phyloP scores from a whole-genome alignment of 1,284 basidiomycete genomes.

The Puccinia hordei region DNA sequence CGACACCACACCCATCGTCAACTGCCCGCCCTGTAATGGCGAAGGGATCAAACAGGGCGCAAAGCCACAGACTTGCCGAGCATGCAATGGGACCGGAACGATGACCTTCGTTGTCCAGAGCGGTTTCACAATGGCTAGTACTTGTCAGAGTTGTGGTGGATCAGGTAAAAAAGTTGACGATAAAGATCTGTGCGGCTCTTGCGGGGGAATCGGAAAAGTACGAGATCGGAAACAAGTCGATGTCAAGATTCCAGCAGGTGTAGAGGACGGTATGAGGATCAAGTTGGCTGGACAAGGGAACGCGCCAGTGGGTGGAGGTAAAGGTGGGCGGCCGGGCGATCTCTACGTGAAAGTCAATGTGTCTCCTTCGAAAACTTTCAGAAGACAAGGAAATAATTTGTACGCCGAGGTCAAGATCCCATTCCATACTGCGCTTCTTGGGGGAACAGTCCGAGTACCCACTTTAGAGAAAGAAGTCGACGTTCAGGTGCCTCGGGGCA shows the following conservation, averaged over 20 bases:
- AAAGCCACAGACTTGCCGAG: conserved; percentile 75
- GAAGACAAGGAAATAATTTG: conserved; percentile 86
- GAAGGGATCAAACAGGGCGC: conserved; percentile 83
- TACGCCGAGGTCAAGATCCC: conserved; percentile 90
- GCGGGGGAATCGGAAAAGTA: conserved; percentile 85
- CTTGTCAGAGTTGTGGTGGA: conserved; percentile 83
- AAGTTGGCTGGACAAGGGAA: conserved; percentile 83
- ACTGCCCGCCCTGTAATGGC: conserved; percentile 82
- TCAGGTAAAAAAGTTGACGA: conserved; percentile 77
- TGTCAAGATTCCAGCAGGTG: conserved; percentile 76
- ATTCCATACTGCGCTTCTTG: conserved; percentile 85
- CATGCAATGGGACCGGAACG: conserved; percentile 84
- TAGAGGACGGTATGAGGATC: conserved; percentile 95
- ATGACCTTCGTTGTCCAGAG: conserved; percentile 87
- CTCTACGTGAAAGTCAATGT: conserved; percentile 86
- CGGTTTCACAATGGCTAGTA: conserved; percentile 97
- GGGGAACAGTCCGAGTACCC: conserved; percentile 87
- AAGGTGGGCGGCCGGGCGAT: conserved; percentile 62
- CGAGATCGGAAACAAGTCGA: conserved; percentile 76
- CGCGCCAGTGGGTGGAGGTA: conserved; percentile 74
- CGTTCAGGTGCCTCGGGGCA: conserved; percentile 86
- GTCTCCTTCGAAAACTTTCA: conserved; percentile 78
- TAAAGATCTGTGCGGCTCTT: conserved; percentile 75
- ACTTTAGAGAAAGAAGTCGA: conserved; percentile 96
- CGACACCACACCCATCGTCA: conserved; percentile 76